Conservation (phyloP, 306 rosid genomes). For the Begonia fuchsioides region DNA sequence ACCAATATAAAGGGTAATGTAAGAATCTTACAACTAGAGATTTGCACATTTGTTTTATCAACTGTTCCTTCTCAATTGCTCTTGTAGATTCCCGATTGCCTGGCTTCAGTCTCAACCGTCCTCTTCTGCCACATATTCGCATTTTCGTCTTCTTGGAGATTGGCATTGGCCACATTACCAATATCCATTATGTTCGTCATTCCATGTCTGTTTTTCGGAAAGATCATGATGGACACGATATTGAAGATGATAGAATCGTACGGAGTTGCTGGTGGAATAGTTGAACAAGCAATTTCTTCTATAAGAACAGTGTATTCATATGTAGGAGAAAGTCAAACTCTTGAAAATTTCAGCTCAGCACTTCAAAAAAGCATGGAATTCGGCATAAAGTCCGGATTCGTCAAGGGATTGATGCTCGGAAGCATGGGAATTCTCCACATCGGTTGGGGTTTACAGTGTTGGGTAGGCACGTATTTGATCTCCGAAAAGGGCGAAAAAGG, state of each 20-base stretch:
- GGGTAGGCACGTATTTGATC: slow-evolving; percentile 75
- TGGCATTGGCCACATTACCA: slow-evolving; percentile 67
- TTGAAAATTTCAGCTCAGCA: slow-evolving; percentile 46
- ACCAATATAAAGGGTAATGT: too few relatives aligned
- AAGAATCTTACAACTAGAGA: too few relatives aligned
- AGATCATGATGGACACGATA: slow-evolving; percentile 50
- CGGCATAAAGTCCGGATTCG: slow-evolving; percentile 60
- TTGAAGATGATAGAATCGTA: slow-evolving; percentile 85
- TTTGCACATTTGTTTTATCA: too few relatives aligned
- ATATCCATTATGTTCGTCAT: slow-evolving; percentile 68
- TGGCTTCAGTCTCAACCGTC: slow-evolving; percentile 75
- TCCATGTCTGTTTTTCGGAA: slow-evolving; percentile 65
- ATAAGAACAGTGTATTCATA: slow-evolving; percentile 71
- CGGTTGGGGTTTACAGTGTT: slow-evolving; percentile 92
- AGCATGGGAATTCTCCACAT: slow-evolving; percentile 74
- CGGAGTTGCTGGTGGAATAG: slow-evolving; percentile 76
- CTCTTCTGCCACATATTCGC: slow-evolving; percentile 83
- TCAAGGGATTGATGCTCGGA: slow-evolving; percentile 81
- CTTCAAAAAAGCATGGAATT: slow-evolving; percentile 46
- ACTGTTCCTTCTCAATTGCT: too few relatives aligned
- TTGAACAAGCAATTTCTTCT: slow-evolving; percentile 83
- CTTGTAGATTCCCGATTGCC: slow-evolving; percentile 62
- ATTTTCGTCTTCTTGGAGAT: slow-evolving; percentile 62
- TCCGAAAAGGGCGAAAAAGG: slow-evolving; percentile 57
- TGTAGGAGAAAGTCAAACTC: slow-evolving; percentile 67